Evolutionary conservation across 441 rosid genomes (phyloP).

Genomic region (Pelargonium citronellum): DNA sequence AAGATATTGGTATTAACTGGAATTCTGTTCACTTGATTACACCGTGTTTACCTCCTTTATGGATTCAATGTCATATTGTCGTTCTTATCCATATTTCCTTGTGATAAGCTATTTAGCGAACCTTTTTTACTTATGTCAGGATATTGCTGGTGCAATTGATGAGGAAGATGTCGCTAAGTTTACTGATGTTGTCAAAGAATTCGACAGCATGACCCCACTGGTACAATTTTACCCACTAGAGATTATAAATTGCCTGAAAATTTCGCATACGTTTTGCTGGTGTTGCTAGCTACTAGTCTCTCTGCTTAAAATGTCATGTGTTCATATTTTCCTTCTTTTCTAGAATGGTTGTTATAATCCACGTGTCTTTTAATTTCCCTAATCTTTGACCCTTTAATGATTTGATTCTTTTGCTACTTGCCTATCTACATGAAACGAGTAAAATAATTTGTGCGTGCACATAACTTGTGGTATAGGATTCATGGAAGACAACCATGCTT

Average conservation of each 20-base stretch:
- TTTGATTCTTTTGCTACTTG: too few species aligned
- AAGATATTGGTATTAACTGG: neutral
- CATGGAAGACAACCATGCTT: slow-evolving; percentile 94
- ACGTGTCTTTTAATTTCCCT: neutral
- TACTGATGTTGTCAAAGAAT: slow-evolving; percentile 82
- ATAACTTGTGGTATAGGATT: slow-evolving; percentile 44
- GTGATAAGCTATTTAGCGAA: slow-evolving; percentile 1
- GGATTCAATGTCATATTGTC: neutral
- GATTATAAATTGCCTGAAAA: neutral
- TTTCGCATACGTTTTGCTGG: neutral
- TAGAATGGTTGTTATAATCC: too few species aligned
- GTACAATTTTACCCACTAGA: slow-evolving; percentile 29
- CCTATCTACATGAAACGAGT: neutral
- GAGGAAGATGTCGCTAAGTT: slow-evolving; percentile 90
- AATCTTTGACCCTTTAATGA: too few species aligned
- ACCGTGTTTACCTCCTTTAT: neutral
- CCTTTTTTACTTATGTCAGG: slow-evolving; percentile 37
- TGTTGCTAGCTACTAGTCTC: too few species aligned
- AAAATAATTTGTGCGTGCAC: neutral
- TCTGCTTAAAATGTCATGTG: neutral
- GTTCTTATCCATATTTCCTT: neutral
- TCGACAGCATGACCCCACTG: slow-evolving; percentile 95
- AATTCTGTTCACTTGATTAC: neutral
- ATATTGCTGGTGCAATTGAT: slow-evolving; percentile 70
- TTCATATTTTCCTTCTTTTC: too few species aligned